phyloP scores from a whole-genome alignment of 345 rosid genomes.

The Erysimum cheiranthoides region DNA sequence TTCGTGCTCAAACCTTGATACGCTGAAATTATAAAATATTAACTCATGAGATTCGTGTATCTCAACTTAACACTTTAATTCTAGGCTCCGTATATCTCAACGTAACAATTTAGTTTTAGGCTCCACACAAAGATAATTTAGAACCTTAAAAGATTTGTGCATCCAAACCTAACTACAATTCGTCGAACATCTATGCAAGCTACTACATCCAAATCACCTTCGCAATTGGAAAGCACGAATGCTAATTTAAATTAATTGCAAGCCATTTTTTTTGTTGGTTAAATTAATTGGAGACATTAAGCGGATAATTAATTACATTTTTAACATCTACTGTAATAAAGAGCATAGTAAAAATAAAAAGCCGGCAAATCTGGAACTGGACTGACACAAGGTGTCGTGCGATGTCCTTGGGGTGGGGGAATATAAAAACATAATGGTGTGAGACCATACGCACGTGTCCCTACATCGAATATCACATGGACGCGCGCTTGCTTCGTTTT shows the following conservation, averaged over 20 bases:
- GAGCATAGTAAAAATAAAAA: not conserved
- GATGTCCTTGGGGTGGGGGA: slow-evolving; percentile 28
- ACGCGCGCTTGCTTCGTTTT: slow-evolving; percentile 8
- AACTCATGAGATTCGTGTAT: not conserved
- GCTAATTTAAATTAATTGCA: not conserved
- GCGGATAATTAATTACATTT: not conserved
- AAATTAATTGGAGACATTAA: not conserved
- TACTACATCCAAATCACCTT: not conserved
- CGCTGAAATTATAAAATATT: not conserved
- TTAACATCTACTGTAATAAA: not conserved
- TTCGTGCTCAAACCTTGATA: not conserved
- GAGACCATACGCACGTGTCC: slow-evolving; percentile 38
- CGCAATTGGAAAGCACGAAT: not conserved
- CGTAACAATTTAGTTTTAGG: not conserved
- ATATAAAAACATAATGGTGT: slow-evolving; percentile 11
- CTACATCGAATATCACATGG: slow-evolving; percentile 17
- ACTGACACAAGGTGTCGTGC: slow-evolving; percentile 33
- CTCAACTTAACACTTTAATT: not conserved
- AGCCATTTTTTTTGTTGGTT: too few relatives aligned
- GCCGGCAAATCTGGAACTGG: slow-evolving; percentile 41
- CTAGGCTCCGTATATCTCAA: not conserved
- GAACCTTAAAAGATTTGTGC: not conserved
- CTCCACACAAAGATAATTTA: not conserved
- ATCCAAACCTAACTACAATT: too few relatives aligned
- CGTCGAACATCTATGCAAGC: not conserved